These are phyloP conservation scores for Pseudocercospora musae DNA, from an alignment of 2,329 filamentous ascomycete genomes.

Conservation along the genomic window DNA sequence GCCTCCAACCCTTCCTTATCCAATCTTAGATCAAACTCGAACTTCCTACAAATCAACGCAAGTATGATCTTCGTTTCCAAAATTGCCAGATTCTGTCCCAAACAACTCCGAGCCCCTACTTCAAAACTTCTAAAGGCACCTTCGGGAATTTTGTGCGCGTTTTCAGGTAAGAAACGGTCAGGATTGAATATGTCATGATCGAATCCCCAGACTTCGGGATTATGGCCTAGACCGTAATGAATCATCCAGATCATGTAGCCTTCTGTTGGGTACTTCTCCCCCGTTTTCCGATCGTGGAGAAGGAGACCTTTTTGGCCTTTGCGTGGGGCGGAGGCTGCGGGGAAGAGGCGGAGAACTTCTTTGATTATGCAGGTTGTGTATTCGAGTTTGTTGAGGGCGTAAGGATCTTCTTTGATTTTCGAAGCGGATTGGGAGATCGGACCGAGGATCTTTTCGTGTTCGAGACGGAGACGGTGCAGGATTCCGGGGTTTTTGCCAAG, in stretches of 20 bases:
- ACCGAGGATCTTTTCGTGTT: constrained; percentile 51
- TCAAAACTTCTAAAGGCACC: constrained; percentile 55
- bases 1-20: constrained; percentile 28
- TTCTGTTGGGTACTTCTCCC: constrained; percentile 43
- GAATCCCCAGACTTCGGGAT: constrained; percentile 39
- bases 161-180: constrained; percentile 43
- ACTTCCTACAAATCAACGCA: constrained; percentile 47
- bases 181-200: constrained; percentile 46
- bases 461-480: constrained; percentile 39
- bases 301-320: constrained; percentile 33
- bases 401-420: constrained; percentile 43
- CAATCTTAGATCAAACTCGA: constrained; percentile 46
- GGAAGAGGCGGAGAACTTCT: constrained; percentile 52
- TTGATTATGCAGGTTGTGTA: constrained; percentile 53
- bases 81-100: constrained; percentile 54
- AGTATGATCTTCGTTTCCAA: constrained; percentile 51
- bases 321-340: constrained; percentile 45
- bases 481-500: constrained; percentile 34
- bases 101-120: constrained; percentile 51
- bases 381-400: constrained; percentile 49
- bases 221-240: constrained; percentile 35
- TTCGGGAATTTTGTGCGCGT: constrained; percentile 34
- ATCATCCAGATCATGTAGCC: constrained; percentile 43
- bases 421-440: constrained; percentile 19
- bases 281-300: constrained; percentile 41